A percentile compares a stretch with the other conserved stretches of the same genome.
Conservation (phyloP, 2,329 filamentous ascomycete species). For the Capronia americana region DNA sequence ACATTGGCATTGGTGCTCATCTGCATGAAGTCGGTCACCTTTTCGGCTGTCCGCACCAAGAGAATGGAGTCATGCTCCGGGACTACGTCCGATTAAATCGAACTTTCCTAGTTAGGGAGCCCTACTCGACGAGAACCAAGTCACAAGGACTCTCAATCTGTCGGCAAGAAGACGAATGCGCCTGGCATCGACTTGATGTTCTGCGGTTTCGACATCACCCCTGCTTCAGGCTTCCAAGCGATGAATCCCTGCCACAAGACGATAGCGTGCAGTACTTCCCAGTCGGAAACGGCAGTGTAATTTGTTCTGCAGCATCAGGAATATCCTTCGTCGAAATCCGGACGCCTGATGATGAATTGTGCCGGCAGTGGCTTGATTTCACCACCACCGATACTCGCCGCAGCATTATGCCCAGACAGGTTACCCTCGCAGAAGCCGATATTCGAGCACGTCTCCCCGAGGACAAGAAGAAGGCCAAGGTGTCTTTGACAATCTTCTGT, state of each 20-base stretch:
- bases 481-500: conserved; percentile 78
- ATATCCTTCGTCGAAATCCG: conserved; percentile 86
- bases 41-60: conserved; percentile 88
- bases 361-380: conserved; percentile 82
- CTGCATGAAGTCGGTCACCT: conserved; percentile 89
- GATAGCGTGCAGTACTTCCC: conserved; percentile 85
- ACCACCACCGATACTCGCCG: conserved; percentile 65
- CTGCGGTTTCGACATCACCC: conserved; percentile 90
- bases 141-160: conserved; percentile 77
- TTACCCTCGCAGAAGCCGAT: conserved; percentile 76
- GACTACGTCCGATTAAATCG: conserved; percentile 87
- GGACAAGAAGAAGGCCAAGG: conserved; percentile 70
- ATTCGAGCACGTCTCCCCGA: conserved; percentile 74
- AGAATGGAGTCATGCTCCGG: conserved; percentile 87
- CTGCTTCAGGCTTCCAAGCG: conserved; percentile 83
- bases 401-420: conserved; percentile 68
- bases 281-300: conserved; percentile 75
- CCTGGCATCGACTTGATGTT: conserved; percentile 88
- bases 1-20: conserved; percentile 91
- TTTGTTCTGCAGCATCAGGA: conserved; percentile 80
- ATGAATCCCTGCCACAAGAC: conserved; percentile 68
- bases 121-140: conserved; percentile 85
- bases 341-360: conserved; percentile 78
- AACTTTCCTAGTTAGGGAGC: conserved; percentile 79
- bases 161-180: conserved; percentile 79